These are phyloP conservation scores for Brassica carinata DNA, from an alignment of 345 rosid species.

Conservation along the genomic window DNA sequence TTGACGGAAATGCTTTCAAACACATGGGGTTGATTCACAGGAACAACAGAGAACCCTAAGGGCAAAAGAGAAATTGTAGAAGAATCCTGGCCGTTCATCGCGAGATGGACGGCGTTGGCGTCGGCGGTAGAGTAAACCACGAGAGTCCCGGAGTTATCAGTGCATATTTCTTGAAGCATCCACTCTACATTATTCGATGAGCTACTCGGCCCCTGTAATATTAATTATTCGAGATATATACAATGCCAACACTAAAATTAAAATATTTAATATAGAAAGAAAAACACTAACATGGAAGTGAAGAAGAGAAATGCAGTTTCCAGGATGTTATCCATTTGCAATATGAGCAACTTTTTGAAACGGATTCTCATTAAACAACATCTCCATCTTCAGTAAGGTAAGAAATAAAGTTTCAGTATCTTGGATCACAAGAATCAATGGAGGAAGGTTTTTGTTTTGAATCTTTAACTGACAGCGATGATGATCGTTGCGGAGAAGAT, in stretches of 20 bases:
- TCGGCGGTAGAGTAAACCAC: constrained; percentile 63
- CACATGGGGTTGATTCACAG: constrained; percentile 19
- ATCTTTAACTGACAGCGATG: constrained; percentile 59
- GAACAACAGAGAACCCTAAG: constrained; percentile 56
- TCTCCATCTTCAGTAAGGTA: constrained; percentile 41
- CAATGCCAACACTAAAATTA: no score
- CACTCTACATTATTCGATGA: constrained; percentile 40
- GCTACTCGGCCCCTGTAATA: neutral
- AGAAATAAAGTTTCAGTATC: constrained; percentile 17
- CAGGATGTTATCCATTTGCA: constrained; percentile 45
- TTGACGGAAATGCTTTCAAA: constrained; percentile 12
- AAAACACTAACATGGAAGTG: constrained; percentile 47
- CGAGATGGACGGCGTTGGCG: constrained; percentile 32
- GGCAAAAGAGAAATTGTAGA: constrained; percentile 47
- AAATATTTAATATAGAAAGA: neutral
- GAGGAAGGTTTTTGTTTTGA: neutral
- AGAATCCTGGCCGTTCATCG: constrained; percentile 50
- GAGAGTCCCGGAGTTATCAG: constrained; percentile 50
- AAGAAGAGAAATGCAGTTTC: constrained; percentile 54
- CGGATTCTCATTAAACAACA: constrained; percentile 43
- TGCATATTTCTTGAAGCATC: constrained; percentile 65
- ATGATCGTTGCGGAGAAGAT: constrained; percentile 65
- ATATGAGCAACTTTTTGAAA: constrained; percentile 49
- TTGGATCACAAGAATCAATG: neutral
- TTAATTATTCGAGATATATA: neutral